phyloP scores from a whole-genome alignment of 768 basidiomycete species.

The Myochromella boudieri region DNA sequence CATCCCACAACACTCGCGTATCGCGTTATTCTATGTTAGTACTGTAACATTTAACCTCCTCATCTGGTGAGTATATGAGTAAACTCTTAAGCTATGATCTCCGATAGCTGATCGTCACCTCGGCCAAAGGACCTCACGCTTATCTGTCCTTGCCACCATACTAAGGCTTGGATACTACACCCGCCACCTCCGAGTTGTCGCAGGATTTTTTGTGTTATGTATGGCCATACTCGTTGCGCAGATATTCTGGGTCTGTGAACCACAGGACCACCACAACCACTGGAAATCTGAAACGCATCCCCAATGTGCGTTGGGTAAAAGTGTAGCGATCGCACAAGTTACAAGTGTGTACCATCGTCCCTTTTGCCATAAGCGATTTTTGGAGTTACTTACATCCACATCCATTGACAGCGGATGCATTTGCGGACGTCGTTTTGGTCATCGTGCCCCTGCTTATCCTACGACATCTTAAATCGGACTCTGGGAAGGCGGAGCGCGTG shows the following conservation, averaged over 20 bases:
- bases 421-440: slow-evolving; percentile 9
- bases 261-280: slow-evolving; percentile 12
- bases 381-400: no score
- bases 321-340: slow-evolving; percentile 7
- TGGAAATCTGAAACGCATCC: slow-evolving; percentile 8
- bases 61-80: neutral
- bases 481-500: slow-evolving; percentile 1
- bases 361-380: no score
- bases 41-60: neutral
- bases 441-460: slow-evolving; percentile 4
- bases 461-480: slow-evolving; percentile 6
- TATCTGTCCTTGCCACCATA: neutral
- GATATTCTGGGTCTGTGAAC: neutral
- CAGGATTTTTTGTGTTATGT: neutral
- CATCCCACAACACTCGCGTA: neutral
- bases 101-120: no score
- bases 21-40: neutral
- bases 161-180: neutral
- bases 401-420: slow-evolving; percentile 13
- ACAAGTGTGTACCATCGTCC: slow-evolving; percentile 4
- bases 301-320: slow-evolving; percentile 4
- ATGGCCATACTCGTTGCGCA: neutral
- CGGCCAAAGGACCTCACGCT: neutral
- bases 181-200: neutral
- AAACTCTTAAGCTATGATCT: no score